Evolutionary conservation across 2,329 filamentous ascomycete species (phyloP).

Genomic region (Paraphaeosphaeria minitans): DNA sequence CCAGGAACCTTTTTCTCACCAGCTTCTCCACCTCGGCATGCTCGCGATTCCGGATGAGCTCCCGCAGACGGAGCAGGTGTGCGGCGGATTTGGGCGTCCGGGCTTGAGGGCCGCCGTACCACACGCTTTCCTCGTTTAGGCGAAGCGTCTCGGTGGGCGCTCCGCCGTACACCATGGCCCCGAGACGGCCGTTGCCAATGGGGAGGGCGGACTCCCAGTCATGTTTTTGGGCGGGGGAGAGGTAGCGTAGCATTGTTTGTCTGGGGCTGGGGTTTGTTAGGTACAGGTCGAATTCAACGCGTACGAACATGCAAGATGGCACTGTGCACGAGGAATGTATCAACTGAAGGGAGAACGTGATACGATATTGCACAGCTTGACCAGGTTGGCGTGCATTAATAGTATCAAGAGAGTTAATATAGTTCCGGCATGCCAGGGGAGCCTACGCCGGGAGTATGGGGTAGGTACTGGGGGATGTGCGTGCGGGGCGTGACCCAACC

Average conservation of each 20-base stretch:
- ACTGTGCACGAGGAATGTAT: too few relatives aligned
- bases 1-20: conserved; percentile 51
- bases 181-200: conserved; percentile 56
- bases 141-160: conserved; percentile 52
- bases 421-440: not conserved
- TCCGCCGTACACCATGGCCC: conserved; percentile 54
- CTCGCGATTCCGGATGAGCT: conserved; percentile 48
- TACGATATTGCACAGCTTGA: not conserved
- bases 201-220: conserved; percentile 52
- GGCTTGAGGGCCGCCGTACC: conserved; percentile 44
- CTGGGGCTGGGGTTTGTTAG: not conserved
- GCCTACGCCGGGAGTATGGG: not conserved
- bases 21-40: conserved; percentile 52
- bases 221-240: not conserved
- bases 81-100: conserved; percentile 46
- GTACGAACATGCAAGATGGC: too few relatives aligned
- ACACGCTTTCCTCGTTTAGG: conserved; percentile 55
- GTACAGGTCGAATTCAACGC: not conserved
- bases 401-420: not conserved
- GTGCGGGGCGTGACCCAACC: not conserved
- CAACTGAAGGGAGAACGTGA: not conserved
- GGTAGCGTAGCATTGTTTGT: not conserved
- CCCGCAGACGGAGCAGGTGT: conserved; percentile 48
- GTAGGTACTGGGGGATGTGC: not conserved
- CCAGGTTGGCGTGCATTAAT: not conserved